These are phyloP conservation scores for Aspergillus carlsbadensis DNA, from an alignment of 495 filamentous ascomycete species.

Conservation along the genomic window DNA sequence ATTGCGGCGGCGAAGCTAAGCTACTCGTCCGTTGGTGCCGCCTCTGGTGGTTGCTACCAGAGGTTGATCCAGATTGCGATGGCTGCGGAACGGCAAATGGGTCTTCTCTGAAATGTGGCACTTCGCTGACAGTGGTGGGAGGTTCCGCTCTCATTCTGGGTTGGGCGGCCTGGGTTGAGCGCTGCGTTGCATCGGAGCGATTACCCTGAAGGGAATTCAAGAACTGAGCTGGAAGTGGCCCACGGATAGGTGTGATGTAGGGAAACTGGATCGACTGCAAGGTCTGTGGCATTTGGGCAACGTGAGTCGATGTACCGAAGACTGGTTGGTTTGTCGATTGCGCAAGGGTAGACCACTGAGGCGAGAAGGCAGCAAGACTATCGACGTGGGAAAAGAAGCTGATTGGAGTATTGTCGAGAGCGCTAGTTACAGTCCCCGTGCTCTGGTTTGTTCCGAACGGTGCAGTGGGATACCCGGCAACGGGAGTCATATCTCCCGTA, in stretches of 20 bases:
- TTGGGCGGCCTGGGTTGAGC: not conserved
- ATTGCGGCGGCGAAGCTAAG: not conserved
- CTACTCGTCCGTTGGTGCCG: slow-evolving; percentile 13
- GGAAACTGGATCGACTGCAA: no score
- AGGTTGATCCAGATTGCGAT: slow-evolving; percentile 11
- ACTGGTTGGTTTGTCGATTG: not conserved
- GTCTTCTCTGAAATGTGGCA: not conserved
- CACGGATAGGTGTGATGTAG: no score
- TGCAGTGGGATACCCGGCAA: not conserved
- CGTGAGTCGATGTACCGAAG: no score
- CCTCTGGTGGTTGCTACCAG: slow-evolving; percentile 10
- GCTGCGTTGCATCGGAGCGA: not conserved
- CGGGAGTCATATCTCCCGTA: no score
- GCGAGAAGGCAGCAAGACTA: not conserved
- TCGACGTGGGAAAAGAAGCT: not conserved
- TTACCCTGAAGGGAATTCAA: no score
- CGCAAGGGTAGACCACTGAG: not conserved
- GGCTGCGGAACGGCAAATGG: not conserved
- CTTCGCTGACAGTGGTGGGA: not conserved
- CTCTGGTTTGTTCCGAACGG: not conserved
- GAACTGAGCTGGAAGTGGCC: no score
- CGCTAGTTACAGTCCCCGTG: not conserved
- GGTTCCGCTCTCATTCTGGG: not conserved
- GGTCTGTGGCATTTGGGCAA: no score
- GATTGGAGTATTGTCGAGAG: not conserved